A percentile compares a stretch with the other conserved stretches of the same genome.
These are phyloP conservation scores for Solanum sejunctum DNA, from an alignment of 257 asterid genomes.

Conservation along the genomic window DNA sequence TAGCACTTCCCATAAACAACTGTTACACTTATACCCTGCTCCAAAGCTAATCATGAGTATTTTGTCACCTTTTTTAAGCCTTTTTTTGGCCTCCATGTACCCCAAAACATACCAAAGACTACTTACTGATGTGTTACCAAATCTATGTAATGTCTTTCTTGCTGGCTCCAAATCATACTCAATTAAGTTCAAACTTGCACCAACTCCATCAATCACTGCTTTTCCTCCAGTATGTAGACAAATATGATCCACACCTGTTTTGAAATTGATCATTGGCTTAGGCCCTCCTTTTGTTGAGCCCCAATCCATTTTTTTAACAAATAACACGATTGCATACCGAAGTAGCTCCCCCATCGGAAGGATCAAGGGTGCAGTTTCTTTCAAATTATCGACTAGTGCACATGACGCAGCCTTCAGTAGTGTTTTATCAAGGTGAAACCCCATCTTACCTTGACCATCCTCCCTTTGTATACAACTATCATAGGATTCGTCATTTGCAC, in stretches of 20 bases:
- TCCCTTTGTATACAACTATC: constrained; percentile 56
- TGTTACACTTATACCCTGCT: constrained; percentile 92
- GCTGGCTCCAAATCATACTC: constrained; percentile 88
- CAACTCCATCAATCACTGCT: constrained; percentile 80
- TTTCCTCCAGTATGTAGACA: constrained; percentile 96
- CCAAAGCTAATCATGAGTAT: constrained; percentile 86
- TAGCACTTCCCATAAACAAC: constrained; percentile 80
- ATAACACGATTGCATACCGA: constrained; percentile 17
- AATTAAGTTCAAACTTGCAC: constrained; percentile 26
- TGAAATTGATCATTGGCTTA: constrained; percentile 42
- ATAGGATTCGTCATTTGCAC: constrained; percentile 56
- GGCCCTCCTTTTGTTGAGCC: constrained; percentile 8
- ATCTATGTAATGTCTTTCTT: constrained; percentile 80
- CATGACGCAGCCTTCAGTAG: constrained; percentile 72
- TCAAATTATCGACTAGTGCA: constrained; percentile 67
- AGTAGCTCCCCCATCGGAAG: constrained; percentile 52
- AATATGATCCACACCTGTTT: constrained; percentile 69
- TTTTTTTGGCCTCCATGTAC: constrained; percentile 71
- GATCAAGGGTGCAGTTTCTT: constrained; percentile 52
- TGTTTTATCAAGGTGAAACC: constrained; percentile 59
- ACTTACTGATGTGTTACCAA: constrained; percentile 90
- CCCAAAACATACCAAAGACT: constrained; percentile 87
- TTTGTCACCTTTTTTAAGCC: constrained; percentile 65
- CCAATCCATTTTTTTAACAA: constrained; percentile 6
- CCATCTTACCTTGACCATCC: constrained; percentile 44